Evolutionary conservation across 2,329 filamentous ascomycete genomes (phyloP).

Genomic region (Pseudocercospora pini-densiflorae): DNA sequence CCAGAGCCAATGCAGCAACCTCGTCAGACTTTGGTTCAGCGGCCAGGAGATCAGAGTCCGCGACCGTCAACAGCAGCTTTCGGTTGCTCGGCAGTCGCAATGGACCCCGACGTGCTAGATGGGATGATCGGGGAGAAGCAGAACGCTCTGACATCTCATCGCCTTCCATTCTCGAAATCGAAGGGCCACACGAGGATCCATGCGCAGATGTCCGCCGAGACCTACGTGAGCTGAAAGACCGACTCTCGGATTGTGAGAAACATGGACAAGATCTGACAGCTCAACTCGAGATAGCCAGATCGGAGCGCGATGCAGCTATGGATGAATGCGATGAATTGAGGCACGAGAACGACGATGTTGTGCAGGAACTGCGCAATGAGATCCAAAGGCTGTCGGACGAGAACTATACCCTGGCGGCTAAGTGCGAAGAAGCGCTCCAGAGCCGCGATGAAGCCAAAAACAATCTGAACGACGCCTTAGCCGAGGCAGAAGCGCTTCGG

Average conservation of each 20-base stretch:
- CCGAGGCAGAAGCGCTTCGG: neutral
- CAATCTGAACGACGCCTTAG: neutral
- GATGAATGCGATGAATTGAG: neutral
- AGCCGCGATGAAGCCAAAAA: neutral
- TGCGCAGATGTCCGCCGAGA: neutral
- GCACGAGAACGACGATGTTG: neutral
- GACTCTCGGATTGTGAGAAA: neutral
- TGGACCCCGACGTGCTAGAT: neutral
- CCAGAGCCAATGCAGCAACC: neutral
- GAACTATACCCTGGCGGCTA: neutral
- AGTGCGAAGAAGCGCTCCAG: neutral
- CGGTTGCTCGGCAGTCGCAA: neutral
- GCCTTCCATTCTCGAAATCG: neutral
- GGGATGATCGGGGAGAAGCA: neutral
- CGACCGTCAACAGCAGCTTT: neutral
- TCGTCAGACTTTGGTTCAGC: neutral
- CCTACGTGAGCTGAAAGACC: neutral
- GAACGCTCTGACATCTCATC: neutral
- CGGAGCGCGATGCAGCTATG: neutral
- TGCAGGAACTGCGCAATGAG: neutral
- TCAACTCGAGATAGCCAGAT: neutral
- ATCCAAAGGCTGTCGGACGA: neutral
- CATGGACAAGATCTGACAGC: neutral
- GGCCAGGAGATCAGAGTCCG: neutral
- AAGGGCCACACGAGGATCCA: neutral